These are phyloP conservation scores for Starmerella floris DNA, from an alignment of 805 yeast species.

Conservation along the genomic window DNA sequence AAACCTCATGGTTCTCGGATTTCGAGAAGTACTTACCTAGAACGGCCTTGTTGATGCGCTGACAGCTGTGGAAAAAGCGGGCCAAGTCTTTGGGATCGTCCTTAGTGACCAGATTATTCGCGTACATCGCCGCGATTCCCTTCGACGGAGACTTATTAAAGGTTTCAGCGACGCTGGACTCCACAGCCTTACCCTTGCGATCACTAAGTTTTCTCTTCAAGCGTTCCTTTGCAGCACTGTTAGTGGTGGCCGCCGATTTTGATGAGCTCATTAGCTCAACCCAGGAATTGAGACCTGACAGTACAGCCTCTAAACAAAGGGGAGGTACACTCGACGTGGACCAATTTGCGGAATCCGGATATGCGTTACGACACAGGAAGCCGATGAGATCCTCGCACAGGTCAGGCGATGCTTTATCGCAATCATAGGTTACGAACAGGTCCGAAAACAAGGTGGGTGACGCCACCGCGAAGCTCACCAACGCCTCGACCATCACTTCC, in stretches of 20 bases:
- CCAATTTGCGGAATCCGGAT: slow-evolving; percentile 69
- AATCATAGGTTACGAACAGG: slow-evolving; percentile 72
- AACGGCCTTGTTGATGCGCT: slow-evolving; percentile 71
- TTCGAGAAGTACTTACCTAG: slow-evolving; percentile 80
- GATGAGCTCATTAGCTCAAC: neutral
- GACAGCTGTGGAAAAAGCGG: slow-evolving; percentile 61
- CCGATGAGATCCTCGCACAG: slow-evolving; percentile 54
- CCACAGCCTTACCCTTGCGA: slow-evolving; percentile 44
- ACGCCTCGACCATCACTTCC: slow-evolving; percentile 71
- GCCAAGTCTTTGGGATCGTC: slow-evolving; percentile 48
- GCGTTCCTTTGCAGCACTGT: neutral
- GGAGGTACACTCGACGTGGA: slow-evolving; percentile 88
- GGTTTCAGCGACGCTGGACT: slow-evolving; percentile 56
- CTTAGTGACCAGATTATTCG: slow-evolving; percentile 47
- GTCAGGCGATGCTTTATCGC: slow-evolving; percentile 78
- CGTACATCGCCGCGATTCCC: slow-evolving; percentile 56
- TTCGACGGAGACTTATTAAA: slow-evolving; percentile 69
- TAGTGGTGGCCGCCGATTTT: neutral
- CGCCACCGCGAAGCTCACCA: slow-evolving; percentile 48
- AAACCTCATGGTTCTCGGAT: slow-evolving; percentile 46
- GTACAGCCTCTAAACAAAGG: slow-evolving; percentile 74
- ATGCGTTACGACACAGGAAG: slow-evolving; percentile 59
- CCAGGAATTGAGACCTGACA: slow-evolving; percentile 44
- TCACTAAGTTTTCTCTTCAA: neutral
- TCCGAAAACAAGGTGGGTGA: slow-evolving; percentile 58